Evolutionary conservation across 768 basidiomycete species (phyloP), one percentile per base, ranked within the genome.

Genomic region (Boletus subcaerulescens): DNA sequence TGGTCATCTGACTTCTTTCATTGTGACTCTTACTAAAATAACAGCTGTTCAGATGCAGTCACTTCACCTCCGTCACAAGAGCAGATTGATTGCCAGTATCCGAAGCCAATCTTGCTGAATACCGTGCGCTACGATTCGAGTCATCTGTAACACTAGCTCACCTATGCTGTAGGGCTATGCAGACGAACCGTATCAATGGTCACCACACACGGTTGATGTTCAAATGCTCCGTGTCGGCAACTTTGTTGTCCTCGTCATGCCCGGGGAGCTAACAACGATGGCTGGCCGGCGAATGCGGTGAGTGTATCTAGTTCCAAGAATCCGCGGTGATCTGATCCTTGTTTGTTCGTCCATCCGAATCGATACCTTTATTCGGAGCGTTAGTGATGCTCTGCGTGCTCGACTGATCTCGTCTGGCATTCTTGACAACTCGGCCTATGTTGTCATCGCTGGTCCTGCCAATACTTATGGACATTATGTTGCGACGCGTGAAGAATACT

Each of bases 241-340:
- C 55, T 77, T 90, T 57, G 85, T 90, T 50, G 83, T 90, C 68
- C 74, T 89, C 54, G 77, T 89, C 59, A 80, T 90, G 63, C 87
- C 89, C 17, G 87, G 87, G 31, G 90, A 92, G 68, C 69, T 89
- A 53, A 91, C 89, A 6, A 92, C 90, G 3, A 91, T 91, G 90
- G 77, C 87, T 38, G 89, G 89, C 14, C 73, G 90, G 56, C 80
- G 90, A 39, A 76, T 91, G 52, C 80, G 89, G 86, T 87, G 53
- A 46, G 80, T 67, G 8, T 48, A 35, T 54, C n/a, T 42, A 29
- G 43, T 39, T 47, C 26, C 17, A 2, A 3, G 42, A 9, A 18
- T 33, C 13, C 15, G 10, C 2, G 4, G 13, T 29, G 14, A 39
- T 46, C 63, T 62, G 48, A 64, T 26, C 6, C n/a, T 13, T 33